Evolutionary conservation across 257 asterid species (phyloP).

Genomic region (Solanum chiquidenum): DNA sequence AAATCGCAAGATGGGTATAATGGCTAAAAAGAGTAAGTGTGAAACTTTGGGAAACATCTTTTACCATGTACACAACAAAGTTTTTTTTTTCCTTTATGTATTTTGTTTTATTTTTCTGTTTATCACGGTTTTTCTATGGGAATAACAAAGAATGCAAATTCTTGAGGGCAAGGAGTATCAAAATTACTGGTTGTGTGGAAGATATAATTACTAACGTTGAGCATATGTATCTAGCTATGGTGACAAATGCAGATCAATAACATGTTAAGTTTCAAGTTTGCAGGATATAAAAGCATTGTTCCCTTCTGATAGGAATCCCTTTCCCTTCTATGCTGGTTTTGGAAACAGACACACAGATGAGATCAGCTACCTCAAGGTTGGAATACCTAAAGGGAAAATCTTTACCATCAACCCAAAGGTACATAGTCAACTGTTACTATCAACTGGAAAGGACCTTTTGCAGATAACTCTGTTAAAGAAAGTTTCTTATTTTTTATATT

Average conservation of each 20-base stretch:
- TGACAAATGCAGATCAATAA: not conserved
- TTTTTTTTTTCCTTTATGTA: not conserved
- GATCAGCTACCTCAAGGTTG: conserved; percentile 73
- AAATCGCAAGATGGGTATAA: not conserved
- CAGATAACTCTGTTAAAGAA: not conserved
- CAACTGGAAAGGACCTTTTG: not conserved
- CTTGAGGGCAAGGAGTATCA: not conserved
- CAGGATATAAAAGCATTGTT: conserved; percentile 58
- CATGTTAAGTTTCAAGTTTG: not conserved
- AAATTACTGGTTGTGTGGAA: not conserved
- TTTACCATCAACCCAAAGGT: conserved; percentile 81
- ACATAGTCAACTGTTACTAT: not conserved
- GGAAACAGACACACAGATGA: conserved; percentile 84
- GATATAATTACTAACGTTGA: not conserved
- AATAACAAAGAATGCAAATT: not conserved
- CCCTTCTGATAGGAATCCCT: conserved; percentile 64
- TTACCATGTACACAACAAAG: not conserved
- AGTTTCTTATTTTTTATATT: not conserved
- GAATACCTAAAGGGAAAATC: conserved; percentile 70
- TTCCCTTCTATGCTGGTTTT: conserved; percentile 81
- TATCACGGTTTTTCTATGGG: not conserved
- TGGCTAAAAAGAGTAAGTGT: not conserved
- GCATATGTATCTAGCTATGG: not conserved
- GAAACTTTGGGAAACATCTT: not conserved
- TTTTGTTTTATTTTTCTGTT: not conserved